A percentile compares a stretch with the other conserved stretches of the same genome.
Conservation (phyloP, 139 green algal genomes). For the Micractinium sp. region DNA sequence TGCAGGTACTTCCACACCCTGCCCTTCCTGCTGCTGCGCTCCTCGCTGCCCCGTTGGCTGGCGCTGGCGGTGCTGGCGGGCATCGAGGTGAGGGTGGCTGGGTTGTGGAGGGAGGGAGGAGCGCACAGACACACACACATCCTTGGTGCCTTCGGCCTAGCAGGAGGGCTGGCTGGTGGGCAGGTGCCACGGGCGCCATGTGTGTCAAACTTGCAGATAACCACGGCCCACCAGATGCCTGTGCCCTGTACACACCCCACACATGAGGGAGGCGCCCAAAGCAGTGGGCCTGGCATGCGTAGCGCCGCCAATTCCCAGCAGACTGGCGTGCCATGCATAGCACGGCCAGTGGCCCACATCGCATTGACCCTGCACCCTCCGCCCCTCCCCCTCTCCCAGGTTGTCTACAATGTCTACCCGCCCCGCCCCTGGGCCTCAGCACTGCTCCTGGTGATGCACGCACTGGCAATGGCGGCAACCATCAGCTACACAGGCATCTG, state of each 20-base stretch:
- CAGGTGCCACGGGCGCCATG: neutral
- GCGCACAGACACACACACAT: neutral
- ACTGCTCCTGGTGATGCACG: conserved; percentile 35
- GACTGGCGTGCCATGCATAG: too few relatives aligned
- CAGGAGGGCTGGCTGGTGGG: neutral
- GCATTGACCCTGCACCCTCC: neutral
- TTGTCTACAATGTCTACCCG: conserved; percentile 63
- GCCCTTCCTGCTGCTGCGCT: conserved; percentile 73
- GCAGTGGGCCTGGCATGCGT: too few relatives aligned
- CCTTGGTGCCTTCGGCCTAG: neutral
- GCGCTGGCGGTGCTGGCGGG: conserved; percentile 45
- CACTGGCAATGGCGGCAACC: neutral
- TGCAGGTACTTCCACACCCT: conserved; percentile 78
- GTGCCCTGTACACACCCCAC: too few relatives aligned
- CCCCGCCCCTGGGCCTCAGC: conserved; percentile 22
- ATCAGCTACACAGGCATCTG: neutral
- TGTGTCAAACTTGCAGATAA: neutral
- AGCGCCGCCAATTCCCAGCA: too few relatives aligned
- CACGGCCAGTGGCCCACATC: too few relatives aligned
- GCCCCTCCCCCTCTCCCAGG: neutral
- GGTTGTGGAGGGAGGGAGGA: neutral
- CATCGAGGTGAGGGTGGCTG: conserved; percentile 59
- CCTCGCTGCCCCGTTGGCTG: neutral
- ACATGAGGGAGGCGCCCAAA: too few relatives aligned
- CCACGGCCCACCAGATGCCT: neutral